Conservation (phyloP, 78 protist genomes). For the Polysphondylium violaceum region DNA sequence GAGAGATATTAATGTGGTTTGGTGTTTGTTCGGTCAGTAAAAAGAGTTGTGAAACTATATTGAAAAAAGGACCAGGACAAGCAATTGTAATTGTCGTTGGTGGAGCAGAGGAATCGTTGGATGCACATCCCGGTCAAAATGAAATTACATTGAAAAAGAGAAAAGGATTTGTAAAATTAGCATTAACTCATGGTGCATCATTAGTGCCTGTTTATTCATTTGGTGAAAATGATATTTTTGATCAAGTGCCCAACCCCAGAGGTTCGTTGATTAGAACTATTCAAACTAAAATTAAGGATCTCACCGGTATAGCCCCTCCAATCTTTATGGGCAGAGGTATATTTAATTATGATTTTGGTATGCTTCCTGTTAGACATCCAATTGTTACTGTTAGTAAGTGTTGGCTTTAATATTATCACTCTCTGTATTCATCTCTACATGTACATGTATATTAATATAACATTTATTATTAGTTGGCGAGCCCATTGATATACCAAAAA, state of each 20-base stretch:
- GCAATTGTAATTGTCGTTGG: slow-evolving; percentile 72
- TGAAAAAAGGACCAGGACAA: slow-evolving; percentile 35
- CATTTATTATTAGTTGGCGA: slow-evolving; percentile 16
- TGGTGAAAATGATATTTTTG: slow-evolving; percentile 80
- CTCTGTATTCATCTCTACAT: too few species aligned
- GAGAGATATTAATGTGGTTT: slow-evolving; percentile 71
- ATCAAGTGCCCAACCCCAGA: slow-evolving; percentile 71
- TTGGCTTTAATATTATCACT: not conserved
- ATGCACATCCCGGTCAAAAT: slow-evolving; percentile 72
- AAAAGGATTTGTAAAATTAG: slow-evolving; percentile 79
- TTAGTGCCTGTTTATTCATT: slow-evolving; percentile 81
- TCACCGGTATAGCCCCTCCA: slow-evolving; percentile 81
- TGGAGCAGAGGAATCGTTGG: slow-evolving; percentile 82
- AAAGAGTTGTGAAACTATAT: slow-evolving; percentile 46
- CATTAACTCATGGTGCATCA: slow-evolving; percentile 65
- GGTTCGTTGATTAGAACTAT: slow-evolving; percentile 63
- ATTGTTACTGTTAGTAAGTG: slow-evolving; percentile 60
- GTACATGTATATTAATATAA: not conserved
- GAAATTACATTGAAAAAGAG: slow-evolving; percentile 55
- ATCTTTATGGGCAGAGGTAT: slow-evolving; percentile 77
- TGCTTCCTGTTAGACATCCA: slow-evolving; percentile 36
- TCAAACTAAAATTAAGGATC: slow-evolving; percentile 48
- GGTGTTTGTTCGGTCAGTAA: slow-evolving; percentile 66
- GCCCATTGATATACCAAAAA: slow-evolving; percentile 66
- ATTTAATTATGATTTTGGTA: slow-evolving; percentile 78